Conservation (phyloP, 192 early-diverging fungal genomes). For the Coemansia sp. region DNA sequence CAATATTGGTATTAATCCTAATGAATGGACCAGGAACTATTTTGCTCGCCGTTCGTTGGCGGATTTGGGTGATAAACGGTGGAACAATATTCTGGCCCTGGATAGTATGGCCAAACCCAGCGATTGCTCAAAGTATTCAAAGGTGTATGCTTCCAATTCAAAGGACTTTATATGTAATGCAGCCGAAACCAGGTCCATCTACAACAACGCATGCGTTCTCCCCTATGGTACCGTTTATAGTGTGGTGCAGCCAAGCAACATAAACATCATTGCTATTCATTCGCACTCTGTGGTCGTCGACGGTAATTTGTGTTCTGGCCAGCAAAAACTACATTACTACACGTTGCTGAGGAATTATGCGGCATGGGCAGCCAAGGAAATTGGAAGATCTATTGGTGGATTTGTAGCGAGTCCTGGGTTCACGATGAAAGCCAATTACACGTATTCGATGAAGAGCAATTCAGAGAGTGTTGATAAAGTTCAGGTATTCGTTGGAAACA, state of each 20-base stretch:
- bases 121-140: conserved; percentile 32
- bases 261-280: conserved; percentile 30
- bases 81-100: conserved; percentile 31
- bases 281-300: conserved; percentile 44
- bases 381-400: conserved; percentile 36
- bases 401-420: conserved; percentile 24
- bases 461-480: conserved; percentile 16
- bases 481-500: conserved; percentile 29
- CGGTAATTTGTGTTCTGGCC: conserved; percentile 31
- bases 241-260: conserved; percentile 36
- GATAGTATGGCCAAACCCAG: conserved; percentile 19
- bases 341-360: conserved; percentile 47
- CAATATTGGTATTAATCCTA: conserved; percentile 37
- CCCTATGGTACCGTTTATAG: conserved; percentile 47
- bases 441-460: conserved; percentile 30
- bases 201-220: conserved; percentile 24
- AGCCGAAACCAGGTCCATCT: conserved; percentile 15
- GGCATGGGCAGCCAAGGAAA: conserved; percentile 30
- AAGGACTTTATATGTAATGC: conserved; percentile 48
- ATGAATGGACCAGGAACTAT: conserved; percentile 29
- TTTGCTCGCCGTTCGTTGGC: conserved; percentile 34
- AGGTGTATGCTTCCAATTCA: conserved; percentile 23
- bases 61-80: conserved; percentile 1
- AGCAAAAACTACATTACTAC: conserved; percentile 45
- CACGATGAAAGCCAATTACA: conserved; percentile 14